Evolutionary conservation across 805 yeast species (phyloP), one percentile per base, ranked within the genome.

Genomic region (Wickerhamomyces mucosus): DNA sequence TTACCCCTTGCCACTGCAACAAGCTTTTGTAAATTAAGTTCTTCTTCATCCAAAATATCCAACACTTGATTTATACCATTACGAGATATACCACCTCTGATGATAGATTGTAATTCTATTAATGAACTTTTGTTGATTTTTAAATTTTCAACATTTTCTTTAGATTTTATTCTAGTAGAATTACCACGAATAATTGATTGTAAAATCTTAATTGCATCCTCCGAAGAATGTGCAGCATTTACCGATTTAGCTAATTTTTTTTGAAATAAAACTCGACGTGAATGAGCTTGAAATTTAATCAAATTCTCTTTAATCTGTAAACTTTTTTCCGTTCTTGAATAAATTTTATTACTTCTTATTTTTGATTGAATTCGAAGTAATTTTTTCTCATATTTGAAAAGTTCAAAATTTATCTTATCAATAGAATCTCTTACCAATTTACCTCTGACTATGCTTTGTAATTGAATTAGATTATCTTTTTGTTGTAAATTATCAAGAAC

Each of bases 71-170:
- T 58, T 27, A 50, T 32, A 10, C 37, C 30, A 30, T 45, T 25
- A 32, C 67, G 49, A 7, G 45, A 27, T 0, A 46, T 15, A 1
- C 38, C 46, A 7, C 80, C 88, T 39, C 82, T 64, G 2, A 69
- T 38, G 1, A 58, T 41, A 1, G 84, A 59, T 49, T 86, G 95
- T 2, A 84, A 36, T 6, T 39, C 49, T 5, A 58, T 48, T 3
- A 77, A 42, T 13, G 7, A n/a, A 21, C 24, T 7, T 11, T 21
- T 21, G 14, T 7, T n/a, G 7, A 21, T 7, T 11, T 7, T 7
- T 23, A 41, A 13, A 1, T n/a, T 19, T 3, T 15, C 12, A 6
- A 22, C 18, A 21, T 35, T 37, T 12, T 14, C 11, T 9, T 29
- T 21, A 4, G 38, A 4, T 2, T 21, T 20, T 7, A 18, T 15